phyloP scores from a whole-genome alignment of 169 alveolate species.

The Plasmodium vivax region DNA sequence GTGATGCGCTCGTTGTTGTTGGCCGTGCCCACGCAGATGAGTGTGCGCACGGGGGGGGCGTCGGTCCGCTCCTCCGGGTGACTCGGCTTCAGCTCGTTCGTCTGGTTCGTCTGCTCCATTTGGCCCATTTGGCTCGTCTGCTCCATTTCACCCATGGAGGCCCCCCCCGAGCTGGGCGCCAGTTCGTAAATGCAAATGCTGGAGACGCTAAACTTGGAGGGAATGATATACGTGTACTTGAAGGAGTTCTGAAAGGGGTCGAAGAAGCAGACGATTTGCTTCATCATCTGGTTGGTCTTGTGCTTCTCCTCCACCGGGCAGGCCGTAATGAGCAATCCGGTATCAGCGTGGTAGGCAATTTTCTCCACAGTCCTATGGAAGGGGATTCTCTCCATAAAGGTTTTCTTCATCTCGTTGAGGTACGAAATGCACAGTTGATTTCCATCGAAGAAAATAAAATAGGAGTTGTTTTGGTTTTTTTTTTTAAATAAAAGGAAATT shows the following conservation, averaged over 20 bases:
- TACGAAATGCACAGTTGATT: slow-evolving; percentile 23
- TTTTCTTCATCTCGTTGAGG: slow-evolving; percentile 43
- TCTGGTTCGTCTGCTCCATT: not conserved
- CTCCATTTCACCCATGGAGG: not conserved
- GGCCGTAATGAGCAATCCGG: slow-evolving; percentile 49
- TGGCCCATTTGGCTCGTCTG: not conserved
- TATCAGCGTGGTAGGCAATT: slow-evolving; percentile 55
- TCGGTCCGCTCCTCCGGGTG: not conserved
- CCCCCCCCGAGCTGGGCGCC: not conserved
- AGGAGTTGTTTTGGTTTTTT: slow-evolving; percentile 51
- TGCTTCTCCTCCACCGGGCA: slow-evolving; percentile 70
- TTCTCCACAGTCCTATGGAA: slow-evolving; percentile 72
- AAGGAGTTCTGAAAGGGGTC: slow-evolving; percentile 46
- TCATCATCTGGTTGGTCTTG: slow-evolving; percentile 60
- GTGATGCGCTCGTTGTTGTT: slow-evolving; percentile 29
- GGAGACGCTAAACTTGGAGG: slow-evolving; percentile 63
- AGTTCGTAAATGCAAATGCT: slow-evolving; percentile 38
- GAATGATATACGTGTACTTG: slow-evolving; percentile 54
- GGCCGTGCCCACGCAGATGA: slow-evolving; percentile 62
- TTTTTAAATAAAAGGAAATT: slow-evolving; percentile 51
- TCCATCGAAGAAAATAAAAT: slow-evolving; percentile 67
- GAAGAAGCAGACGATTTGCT: slow-evolving; percentile 64
- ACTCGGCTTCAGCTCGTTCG: not conserved
- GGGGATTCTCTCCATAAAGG: slow-evolving; percentile 45
- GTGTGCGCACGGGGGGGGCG: not conserved